Percentiles rank a stretch among this genome's conserved stretches.
Evolutionary conservation across 2,329 filamentous ascomycete genomes (phyloP).

Genomic region (Phialophora macrospora): DNA sequence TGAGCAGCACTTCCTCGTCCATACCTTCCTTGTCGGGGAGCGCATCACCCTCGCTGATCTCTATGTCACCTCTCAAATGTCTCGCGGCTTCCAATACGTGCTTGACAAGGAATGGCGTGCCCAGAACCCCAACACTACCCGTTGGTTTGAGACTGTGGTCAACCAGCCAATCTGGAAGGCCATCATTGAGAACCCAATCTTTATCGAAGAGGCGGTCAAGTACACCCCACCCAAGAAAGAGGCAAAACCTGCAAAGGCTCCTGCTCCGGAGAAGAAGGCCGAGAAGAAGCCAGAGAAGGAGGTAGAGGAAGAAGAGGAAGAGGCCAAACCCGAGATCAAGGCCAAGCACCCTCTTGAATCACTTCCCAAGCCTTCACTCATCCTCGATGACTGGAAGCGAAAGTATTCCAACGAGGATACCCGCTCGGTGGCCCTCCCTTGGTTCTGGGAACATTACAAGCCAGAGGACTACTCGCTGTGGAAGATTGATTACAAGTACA

Average conservation of each 20-base stretch:
- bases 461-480: conserved; percentile 96
- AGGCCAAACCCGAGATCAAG: conserved; percentile 69
- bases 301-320: conserved; percentile 60
- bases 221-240: conserved; percentile 75
- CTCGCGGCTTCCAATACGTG: conserved; percentile 90
- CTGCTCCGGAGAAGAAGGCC: conserved; percentile 53
- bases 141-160: conserved; percentile 93
- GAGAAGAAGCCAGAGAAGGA: conserved; percentile 56
- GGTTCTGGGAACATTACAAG: conserved; percentile 97
- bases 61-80: conserved; percentile 77
- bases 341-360: conserved; percentile 93
- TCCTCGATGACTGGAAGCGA: conserved; percentile 97
- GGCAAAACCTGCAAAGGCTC: conserved; percentile 69
- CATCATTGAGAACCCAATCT: conserved; percentile 73
- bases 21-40: conserved; percentile 98
- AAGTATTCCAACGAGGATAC: conserved; percentile 97
- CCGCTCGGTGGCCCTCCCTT: conserved; percentile 79
- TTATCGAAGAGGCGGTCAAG: conserved; percentile 81
- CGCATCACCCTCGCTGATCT: conserved; percentile 95
- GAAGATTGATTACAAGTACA: conserved; percentile 97
- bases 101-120: conserved; percentile 88
- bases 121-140: conserved; percentile 80
- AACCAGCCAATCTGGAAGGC: conserved; percentile 90
- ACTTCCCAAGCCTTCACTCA: conserved; percentile 77
- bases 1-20: conserved; percentile 85